A percentile compares a stretch with the other conserved stretches of the same genome.
phyloP scores from a whole-genome alignment of 1,284 basidiomycete genomes.

The Thecaphora thlaspeos region DNA sequence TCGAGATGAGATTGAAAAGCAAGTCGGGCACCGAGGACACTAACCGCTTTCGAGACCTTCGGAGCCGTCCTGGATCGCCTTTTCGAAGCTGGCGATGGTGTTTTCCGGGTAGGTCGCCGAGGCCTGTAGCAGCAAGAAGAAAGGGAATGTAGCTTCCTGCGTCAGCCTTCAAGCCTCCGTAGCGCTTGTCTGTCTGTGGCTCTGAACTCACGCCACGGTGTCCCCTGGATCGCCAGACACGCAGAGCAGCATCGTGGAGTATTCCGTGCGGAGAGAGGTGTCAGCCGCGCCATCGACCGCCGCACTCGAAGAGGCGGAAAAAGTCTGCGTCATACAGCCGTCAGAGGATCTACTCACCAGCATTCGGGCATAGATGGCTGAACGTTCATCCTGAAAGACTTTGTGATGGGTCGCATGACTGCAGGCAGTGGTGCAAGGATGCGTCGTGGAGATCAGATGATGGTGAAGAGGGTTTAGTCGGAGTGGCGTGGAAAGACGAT shows the following conservation, averaged over 20 bases:
- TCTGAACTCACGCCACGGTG: constrained; percentile 44
- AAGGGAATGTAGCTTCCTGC: too few relatives aligned
- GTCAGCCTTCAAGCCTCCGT: too few relatives aligned
- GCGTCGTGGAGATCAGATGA: too few relatives aligned
- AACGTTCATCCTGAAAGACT: constrained; percentile 38
- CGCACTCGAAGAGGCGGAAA: too few relatives aligned
- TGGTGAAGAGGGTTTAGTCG: too few relatives aligned
- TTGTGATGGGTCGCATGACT: constrained; percentile 44
- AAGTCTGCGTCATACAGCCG: neutral
- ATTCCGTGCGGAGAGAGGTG: too few relatives aligned
- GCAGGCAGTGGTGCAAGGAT: neutral
- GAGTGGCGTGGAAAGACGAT: too few relatives aligned
- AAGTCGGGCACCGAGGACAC: too few relatives aligned
- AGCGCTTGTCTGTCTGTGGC: too few relatives aligned
- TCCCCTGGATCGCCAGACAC: constrained; percentile 35
- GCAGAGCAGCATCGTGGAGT: too few relatives aligned
- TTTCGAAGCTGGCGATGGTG: constrained; percentile 55
- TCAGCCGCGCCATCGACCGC: too few relatives aligned
- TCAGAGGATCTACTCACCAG: constrained; percentile 20
- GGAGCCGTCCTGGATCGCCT: constrained; percentile 53
- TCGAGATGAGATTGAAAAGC: too few relatives aligned
- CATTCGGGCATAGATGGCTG: constrained; percentile 45
- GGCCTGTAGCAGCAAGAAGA: constrained; percentile 19
- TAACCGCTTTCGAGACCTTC: constrained; percentile 54
- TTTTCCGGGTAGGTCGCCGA: constrained; percentile 57